These are phyloP conservation scores for Triticum monococcum DNA, from an alignment of 176 grass and related monocot genomes.

Conservation along the genomic window DNA sequence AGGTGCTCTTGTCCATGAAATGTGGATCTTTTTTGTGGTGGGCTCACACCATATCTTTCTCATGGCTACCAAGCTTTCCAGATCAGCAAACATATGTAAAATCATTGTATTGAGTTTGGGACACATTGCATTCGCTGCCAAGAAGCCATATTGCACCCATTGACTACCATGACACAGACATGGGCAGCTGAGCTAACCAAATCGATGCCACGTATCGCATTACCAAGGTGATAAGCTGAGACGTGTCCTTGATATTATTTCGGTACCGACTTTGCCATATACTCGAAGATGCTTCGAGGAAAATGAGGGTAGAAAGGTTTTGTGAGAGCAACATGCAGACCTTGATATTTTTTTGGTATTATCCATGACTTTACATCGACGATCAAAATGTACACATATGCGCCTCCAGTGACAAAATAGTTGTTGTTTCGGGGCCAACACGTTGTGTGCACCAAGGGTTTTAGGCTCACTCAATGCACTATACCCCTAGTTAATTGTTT, in stretches of 20 bases:
- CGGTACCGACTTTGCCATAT: neutral
- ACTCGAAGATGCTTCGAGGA: neutral
- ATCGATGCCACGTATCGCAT: neutral
- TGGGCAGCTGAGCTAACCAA: neutral
- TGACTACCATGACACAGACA: neutral
- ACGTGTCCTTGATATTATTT: neutral
- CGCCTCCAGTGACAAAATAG: neutral
- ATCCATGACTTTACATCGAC: neutral
- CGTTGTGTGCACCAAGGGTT: no score
- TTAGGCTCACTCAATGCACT: neutral
- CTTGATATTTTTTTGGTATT: neutral
- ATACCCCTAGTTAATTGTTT: neutral
- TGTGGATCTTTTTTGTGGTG: neutral
- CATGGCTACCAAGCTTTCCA: neutral
- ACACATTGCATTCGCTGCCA: neutral
- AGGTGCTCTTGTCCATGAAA: constrained; percentile 15
- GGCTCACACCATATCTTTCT: constrained; percentile 2
- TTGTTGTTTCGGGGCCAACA: no score
- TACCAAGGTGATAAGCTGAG: neutral
- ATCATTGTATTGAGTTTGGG: neutral
- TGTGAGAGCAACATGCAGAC: neutral
- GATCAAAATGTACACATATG: neutral
- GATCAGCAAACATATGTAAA: neutral
- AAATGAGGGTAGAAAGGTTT: neutral
- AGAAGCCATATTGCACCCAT: neutral